A percentile compares a stretch with the other conserved stretches of the same genome.
Evolutionary conservation across 164 flowering plant species (phyloP).

Genomic region (Liriodendron chinense): DNA sequence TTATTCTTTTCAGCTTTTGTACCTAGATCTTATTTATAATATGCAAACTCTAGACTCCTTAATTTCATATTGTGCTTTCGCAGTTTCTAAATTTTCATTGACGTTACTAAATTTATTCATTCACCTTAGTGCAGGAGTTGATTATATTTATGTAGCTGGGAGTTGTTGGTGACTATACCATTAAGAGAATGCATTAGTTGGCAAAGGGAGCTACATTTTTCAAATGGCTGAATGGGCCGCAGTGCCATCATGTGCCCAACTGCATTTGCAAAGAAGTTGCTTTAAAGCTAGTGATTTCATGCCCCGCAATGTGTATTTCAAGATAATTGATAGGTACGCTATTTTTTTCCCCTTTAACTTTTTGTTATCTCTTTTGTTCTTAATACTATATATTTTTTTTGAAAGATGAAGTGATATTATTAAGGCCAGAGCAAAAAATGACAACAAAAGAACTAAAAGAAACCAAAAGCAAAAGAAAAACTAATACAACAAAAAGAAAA

Average conservation of each 20-base stretch:
- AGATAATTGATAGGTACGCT: slow-evolving; percentile 27
- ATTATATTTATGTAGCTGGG: not conserved
- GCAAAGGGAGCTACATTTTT: slow-evolving; percentile 1
- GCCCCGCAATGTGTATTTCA: slow-evolving; percentile 19
- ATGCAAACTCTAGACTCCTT: not conserved
- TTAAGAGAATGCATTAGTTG: slow-evolving; percentile 9
- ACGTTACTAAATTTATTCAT: not conserved
- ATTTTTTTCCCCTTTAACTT: not conserved
- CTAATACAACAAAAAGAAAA: no score
- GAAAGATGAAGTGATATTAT: not conserved
- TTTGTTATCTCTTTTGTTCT: not conserved
- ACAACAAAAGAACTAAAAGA: no score
- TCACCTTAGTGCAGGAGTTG: not conserved
- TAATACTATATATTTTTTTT: no score
- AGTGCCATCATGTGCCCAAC: slow-evolving; percentile 28
- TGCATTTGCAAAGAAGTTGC: slow-evolving; percentile 22
- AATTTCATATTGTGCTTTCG: not conserved
- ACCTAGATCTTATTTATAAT: not conserved
- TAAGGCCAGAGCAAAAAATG: no score
- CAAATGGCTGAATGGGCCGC: slow-evolving; percentile 44
- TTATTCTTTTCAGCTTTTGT: not conserved
- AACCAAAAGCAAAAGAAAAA: not conserved
- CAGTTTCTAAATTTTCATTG: not conserved
- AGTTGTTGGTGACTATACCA: not conserved
- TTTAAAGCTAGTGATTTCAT: slow-evolving; percentile 12